Base-by-base conservation (phyloP, 1,284 basidiomycete genomes). In the Pseudozyma flocculosa region DNA sequence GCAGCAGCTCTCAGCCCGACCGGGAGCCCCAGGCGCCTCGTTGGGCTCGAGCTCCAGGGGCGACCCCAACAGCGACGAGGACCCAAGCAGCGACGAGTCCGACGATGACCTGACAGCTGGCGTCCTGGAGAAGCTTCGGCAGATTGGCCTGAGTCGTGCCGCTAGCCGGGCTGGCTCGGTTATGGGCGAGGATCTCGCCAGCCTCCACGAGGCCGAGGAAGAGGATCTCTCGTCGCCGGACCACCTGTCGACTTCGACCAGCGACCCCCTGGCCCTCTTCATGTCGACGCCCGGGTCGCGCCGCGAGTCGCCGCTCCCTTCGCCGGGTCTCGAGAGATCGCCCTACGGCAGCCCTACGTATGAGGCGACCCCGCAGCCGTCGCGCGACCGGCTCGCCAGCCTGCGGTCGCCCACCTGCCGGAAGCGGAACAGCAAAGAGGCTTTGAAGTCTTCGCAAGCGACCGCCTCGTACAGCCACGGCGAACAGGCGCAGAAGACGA, bases 151-250 rank as follows among this genome's bases (percentile, higher is more conserved):
- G 37, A 60, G 63, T 34, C 55, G 67, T 4, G 53, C 59, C 14
- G 54, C 67, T 8, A 69, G 67, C 44, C 41, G 63, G 14, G 54
- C 63, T 19, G 64, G 67, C n/a, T 69, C 67, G n/a, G 56, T 64
- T 4, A 15, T 62, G 3, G 67, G 60, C 42, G 60, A 60, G 15
- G 67, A 69, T 41, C 50, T 69, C 9, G 54, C 34, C 3, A 57
- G 56, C n/a, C 34, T 69, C 26, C 45, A 60, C 38, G 66, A 71
- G 24, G 69, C 61, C 40, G 58, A 70, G 43, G 69, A 70, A 30
- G 54, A 65, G 26, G 43, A 61, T 15, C 43, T 60, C 14, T 64
- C 61, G 32, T 57, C 57, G 0, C 50, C 53, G 7, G 15, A 17
- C 32, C 3, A 17, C 15, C 32, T 34, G 32, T 11, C 32, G 11